Conservation (phyloP, 768 basidiomycete genomes). For the Paxillus involutus region DNA sequence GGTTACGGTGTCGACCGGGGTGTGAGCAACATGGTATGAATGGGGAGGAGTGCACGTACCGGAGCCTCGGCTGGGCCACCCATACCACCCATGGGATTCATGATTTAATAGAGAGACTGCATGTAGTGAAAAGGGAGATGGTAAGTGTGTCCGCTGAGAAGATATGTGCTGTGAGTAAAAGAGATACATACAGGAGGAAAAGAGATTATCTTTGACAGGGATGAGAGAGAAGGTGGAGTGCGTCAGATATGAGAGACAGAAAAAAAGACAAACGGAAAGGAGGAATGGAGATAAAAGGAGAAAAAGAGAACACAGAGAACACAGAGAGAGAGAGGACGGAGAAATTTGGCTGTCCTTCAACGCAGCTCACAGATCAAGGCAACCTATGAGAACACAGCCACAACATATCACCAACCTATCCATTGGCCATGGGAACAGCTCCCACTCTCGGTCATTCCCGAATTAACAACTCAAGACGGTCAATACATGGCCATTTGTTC, state of each 20-base stretch:
- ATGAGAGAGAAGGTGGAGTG: conserved; percentile 35
- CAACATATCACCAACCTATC: not conserved
- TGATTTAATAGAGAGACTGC: conserved; percentile 50
- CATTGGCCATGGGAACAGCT: conserved; percentile 18
- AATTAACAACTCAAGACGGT: not conserved
- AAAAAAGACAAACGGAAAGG: conserved; percentile 36
- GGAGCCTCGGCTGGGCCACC: conserved; percentile 71
- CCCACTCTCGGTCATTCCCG: conserved; percentile 20
- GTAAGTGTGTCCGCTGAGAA: not conserved
- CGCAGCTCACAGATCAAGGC: conserved; percentile 23
- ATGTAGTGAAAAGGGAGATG: conserved; percentile 15
- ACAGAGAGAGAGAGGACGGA: conserved; percentile 18
- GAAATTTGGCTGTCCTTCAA: conserved; percentile 18
- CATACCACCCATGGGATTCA: conserved; percentile 72
- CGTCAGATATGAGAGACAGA: conserved; percentile 31
- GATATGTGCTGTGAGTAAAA: conserved; percentile 23
- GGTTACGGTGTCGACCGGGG: conserved; percentile 7
- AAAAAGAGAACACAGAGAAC: conserved; percentile 30
- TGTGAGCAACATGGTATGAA: conserved; percentile 8
- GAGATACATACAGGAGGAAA: conserved; percentile 30
- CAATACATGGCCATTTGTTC: too few species aligned
- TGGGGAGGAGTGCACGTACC: conserved; percentile 43
- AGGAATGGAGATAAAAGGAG: conserved; percentile 31
- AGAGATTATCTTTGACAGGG: conserved; percentile 38
- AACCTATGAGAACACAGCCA: conserved; percentile 23